Base-by-base conservation (phyloP, 108 stramenopile species). In the Cyclotella atomus region DNA sequence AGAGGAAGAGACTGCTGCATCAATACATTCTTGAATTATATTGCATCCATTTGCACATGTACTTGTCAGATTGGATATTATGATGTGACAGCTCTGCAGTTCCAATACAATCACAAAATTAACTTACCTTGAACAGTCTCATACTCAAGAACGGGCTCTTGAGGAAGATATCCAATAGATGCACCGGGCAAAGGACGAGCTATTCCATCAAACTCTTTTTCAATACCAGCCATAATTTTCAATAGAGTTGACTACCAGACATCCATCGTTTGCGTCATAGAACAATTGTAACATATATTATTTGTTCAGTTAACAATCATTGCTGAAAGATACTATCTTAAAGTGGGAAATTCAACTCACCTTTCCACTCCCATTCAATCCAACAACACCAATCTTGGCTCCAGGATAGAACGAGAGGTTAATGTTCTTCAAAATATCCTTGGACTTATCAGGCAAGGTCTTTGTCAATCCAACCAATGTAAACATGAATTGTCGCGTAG, bases 191-290 rank as follows among this genome's bases (percentile, higher is more conserved):
- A 62, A 6, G 96, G 92, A 2, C 91, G 80, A 0, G 96, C 92
- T 25, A 73, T 80, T 0, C 96, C 96, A 66, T 94, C 92, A 65
- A 87, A 96, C 59, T 95, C 93, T n/a, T 59, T 91, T 50, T 96
- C 96, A n/a, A 96, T 72, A n/a, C 95, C 97, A 4, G 95, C 97
- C 91, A 97, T 94, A 56, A 96, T 94, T 81, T 94, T 95, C n/a
- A 97, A 72, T 21, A 98, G 76, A 2, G 95, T 95, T 12, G 85
- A 86, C 71, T 66, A 17, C n/a, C n/a, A n/a, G n/a, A n/a, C n/a
- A n/a, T n/a, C n/a, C n/a, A n/a, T n/a, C n/a, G n/a, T n/a, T n/a
- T n/a, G n/a, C n/a, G n/a, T n/a, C n/a, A n/a, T n/a, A n/a, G n/a
- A n/a, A n/a, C n/a, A n/a, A n/a, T n/a, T n/a, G n/a, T n/a, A n/a